Evolutionary conservation across 495 filamentous ascomycete species (phyloP).

Genomic region (Usnea hakonensis): DNA sequence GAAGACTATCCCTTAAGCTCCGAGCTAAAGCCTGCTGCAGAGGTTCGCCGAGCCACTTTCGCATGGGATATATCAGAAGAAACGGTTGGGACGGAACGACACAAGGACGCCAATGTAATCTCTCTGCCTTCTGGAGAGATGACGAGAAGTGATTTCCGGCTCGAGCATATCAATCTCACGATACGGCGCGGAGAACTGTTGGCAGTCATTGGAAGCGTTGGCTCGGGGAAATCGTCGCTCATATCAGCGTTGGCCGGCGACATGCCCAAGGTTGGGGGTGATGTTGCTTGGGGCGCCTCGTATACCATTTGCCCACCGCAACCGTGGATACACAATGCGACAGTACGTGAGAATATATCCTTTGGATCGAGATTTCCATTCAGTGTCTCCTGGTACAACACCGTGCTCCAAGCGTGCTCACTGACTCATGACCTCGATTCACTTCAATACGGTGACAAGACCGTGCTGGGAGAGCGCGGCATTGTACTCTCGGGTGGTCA

Average conservation of each 20-base stretch:
- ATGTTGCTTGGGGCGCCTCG: constrained; percentile 62
- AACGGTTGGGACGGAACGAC: too few relatives aligned
- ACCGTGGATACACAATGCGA: constrained; percentile 91
- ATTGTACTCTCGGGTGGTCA: constrained; percentile 79
- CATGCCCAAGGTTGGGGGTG: constrained; percentile 73
- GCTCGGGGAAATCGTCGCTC: constrained; percentile 86
- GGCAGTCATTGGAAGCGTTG: constrained; percentile 83
- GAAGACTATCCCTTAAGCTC: too few relatives aligned
- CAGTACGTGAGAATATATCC: constrained; percentile 75
- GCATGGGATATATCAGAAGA: too few relatives aligned
- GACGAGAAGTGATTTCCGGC: too few relatives aligned
- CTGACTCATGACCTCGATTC: constrained; percentile 62
- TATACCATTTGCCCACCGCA: constrained; percentile 88
- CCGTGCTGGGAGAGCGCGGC: constrained; percentile 72
- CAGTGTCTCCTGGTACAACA: constrained; percentile 52
- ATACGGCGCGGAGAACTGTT: constrained; percentile 77
- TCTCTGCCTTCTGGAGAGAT: too few relatives aligned
- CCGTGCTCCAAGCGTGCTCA: constrained; percentile 59
- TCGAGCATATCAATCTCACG: constrained; percentile 65
- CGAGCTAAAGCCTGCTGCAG: constrained; percentile 65
- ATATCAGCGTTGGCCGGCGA: constrained; percentile 85
- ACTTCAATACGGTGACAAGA: constrained; percentile 60
- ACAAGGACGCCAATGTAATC: too few relatives aligned
- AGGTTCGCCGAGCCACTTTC: constrained; percentile 64
- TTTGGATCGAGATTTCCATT: constrained; percentile 72